Base-by-base conservation (phyloP, 1,139 yeast species). In the Magnusiomyces sp. region DNA sequence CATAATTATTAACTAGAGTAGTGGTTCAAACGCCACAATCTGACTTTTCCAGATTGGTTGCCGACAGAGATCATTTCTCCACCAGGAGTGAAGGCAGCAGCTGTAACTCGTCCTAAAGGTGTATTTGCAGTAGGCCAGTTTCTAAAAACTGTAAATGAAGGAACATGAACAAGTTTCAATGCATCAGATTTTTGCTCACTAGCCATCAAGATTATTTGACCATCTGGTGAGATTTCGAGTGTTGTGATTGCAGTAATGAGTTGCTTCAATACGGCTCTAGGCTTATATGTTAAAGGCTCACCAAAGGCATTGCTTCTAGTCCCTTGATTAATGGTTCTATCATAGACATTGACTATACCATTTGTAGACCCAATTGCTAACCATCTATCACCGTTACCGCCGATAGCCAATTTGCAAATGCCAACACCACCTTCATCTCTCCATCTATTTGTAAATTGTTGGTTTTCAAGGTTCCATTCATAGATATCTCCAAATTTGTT, bases 121-220 rank as follows among this genome's bases (percentile, higher is more conserved):
- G 99, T 90, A 7, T 89, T 92, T 51, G 92, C 81, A 2, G 97
- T 92, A 19, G 99, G 99, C 98, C 98, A 94, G 71, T 94, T 94
- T 50, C 81, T 75, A 67, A 81, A 94, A 2, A 87, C 95, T 11
- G 87, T 78, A 54, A 92, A 89, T 10, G 89, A 76, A 11, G 97
- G 96, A 53, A 92, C 69, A 62, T 94, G 98, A 13, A 89, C 92
- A 57, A 94, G 66, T 61, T 90, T 77, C 56, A 94, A 71, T 1
- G 96, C 88, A 66, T 94, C 97, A 62, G 84, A 80, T 69, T 83
- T 81, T 5, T 85, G 92, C 59, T 95, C 75, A 6, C 95, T 84
- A 0, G 96, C 95, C 59, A 90, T 76, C 58, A 88, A 84, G 54
- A 94, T 71, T 27, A 94, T 68, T 66, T 94, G 98, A 0, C 97